phyloP scores from a whole-genome alignment of 768 basidiomycete genomes.

The Tricholoma sp. region DNA sequence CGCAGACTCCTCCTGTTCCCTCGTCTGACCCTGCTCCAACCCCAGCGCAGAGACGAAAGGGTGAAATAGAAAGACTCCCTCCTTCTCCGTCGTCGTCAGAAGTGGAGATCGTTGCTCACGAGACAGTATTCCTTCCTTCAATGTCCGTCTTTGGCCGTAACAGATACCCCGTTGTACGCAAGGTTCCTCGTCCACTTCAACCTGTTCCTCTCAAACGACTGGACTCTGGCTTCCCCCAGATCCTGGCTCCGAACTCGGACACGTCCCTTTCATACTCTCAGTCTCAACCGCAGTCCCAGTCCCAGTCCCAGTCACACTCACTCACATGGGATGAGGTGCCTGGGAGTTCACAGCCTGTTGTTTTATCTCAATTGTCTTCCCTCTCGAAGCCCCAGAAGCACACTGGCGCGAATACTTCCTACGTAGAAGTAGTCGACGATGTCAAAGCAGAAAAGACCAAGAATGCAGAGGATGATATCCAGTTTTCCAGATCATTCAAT shows the following conservation, averaged over 20 bases:
- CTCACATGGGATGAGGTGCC: slow-evolving; percentile 17
- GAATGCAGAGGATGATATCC: not conserved
- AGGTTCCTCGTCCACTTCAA: slow-evolving; percentile 41
- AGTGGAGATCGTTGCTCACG: slow-evolving; percentile 4
- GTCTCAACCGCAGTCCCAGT: slow-evolving; percentile 26
- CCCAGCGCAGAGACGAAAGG: slow-evolving; percentile 25
- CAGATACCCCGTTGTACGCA: slow-evolving; percentile 31
- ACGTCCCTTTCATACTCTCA: slow-evolving; percentile 36
- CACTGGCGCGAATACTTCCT: not conserved
- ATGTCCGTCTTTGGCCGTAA: slow-evolving; percentile 5
- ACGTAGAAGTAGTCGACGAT: not conserved
- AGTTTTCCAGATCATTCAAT: not conserved
- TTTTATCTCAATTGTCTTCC: slow-evolving; percentile 14
- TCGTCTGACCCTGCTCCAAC: slow-evolving; percentile 27
- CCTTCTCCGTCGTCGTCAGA: slow-evolving; percentile 5
- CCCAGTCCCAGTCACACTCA: slow-evolving; percentile 19
- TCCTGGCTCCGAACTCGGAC: slow-evolving; percentile 57
- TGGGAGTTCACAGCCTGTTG: slow-evolving; percentile 11
- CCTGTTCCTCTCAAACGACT: slow-evolving; percentile 21
- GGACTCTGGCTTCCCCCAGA: slow-evolving; percentile 13
- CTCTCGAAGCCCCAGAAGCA: not conserved
- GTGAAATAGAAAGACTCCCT: not conserved
- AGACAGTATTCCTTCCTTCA: slow-evolving; percentile 6
- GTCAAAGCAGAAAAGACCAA: not conserved
- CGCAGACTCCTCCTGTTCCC: not conserved